Evolutionary conservation across 257 asterid species (phyloP).

Genomic region (Nicotiana paniculata): DNA sequence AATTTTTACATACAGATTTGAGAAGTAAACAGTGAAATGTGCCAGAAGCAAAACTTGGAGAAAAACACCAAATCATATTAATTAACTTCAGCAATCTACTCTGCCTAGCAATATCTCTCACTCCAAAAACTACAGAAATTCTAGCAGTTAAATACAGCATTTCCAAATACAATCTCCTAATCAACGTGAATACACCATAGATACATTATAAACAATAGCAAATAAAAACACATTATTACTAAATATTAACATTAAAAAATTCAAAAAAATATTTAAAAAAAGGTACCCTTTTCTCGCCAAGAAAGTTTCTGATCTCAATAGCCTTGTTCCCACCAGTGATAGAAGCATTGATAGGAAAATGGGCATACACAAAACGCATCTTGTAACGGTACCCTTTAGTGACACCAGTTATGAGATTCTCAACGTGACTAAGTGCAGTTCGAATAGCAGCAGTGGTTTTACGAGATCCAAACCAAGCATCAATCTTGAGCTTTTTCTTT

Average conservation of each 20-base stretch:
- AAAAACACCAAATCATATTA: not conserved
- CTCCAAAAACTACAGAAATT: not conserved
- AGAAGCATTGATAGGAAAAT: constrained; percentile 3
- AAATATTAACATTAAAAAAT: not conserved
- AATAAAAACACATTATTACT: not conserved
- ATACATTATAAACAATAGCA: not conserved
- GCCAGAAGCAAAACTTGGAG: not conserved
- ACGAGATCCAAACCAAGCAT: constrained; percentile 7
- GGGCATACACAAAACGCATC: constrained; percentile 4
- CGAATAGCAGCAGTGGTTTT: constrained; percentile 1
- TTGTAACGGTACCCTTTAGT: not conserved
- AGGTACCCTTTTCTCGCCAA: not conserved
- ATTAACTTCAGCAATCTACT: not conserved
- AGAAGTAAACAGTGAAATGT: not conserved
- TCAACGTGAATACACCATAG: not conserved
- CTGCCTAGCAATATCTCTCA: not conserved
- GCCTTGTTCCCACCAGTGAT: not conserved
- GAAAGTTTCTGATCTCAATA: constrained; percentile 6
- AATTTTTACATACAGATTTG: not conserved
- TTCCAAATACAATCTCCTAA: not conserved
- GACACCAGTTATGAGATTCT: not conserved
- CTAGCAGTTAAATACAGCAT: not conserved
- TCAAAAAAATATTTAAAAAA: not conserved
- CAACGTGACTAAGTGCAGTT: not conserved
- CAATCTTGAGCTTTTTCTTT: not conserved